Base-by-base conservation (phyloP, 352 stramenopile species). In the Albugo laibachii region DNA sequence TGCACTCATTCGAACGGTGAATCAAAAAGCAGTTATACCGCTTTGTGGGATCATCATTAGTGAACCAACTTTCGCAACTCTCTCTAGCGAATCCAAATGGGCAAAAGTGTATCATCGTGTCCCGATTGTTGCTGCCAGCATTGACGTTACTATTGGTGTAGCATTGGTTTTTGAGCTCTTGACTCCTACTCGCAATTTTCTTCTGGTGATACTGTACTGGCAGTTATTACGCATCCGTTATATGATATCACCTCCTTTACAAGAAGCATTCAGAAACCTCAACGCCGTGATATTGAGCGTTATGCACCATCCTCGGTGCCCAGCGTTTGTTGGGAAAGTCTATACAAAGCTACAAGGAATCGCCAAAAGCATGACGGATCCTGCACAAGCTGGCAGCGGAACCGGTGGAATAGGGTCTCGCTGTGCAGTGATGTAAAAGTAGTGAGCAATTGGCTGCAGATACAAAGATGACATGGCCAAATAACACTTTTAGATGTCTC, bases 191-290 rank as follows among this genome's bases (percentile, higher is more conserved):
- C 72, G 80, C 53, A 93, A 89, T 63, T 83, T 93, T 36, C 47
- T 93, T 58, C 62, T 91, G 42, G 63, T 82, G 15, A 62, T 93
- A 54, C 61, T 91, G 50, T 92, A 87, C 68, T 93, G 80, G 80
- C 80, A 93, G 62, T 65, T 91, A 49, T 59, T 93, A 46, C 80
- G 80, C 45, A 75, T 93, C 59, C 78, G 80, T 54, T 93, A 93
- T 66, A 93, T 93, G 80, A 83, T 89, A 59, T 88, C 75, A 38
- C 74, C 75, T 45, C 69, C 82, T 55, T 60, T 93, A 27, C 77
- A 88, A 56, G 69, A 91, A 37, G 67, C 69, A 11, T 93, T 92
- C 63, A 65, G 69, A 47, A 49, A 57, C 19, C 56, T 93, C 15
- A 79, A 93, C 58, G 43, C 54, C 13, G 64, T 56, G 36, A 71